A percentile compares a stretch with the other conserved stretches of the same genome.
Evolutionary conservation across 2,329 filamentous ascomycete genomes (phyloP).

Genomic region (Ceratocystis albifundus): DNA sequence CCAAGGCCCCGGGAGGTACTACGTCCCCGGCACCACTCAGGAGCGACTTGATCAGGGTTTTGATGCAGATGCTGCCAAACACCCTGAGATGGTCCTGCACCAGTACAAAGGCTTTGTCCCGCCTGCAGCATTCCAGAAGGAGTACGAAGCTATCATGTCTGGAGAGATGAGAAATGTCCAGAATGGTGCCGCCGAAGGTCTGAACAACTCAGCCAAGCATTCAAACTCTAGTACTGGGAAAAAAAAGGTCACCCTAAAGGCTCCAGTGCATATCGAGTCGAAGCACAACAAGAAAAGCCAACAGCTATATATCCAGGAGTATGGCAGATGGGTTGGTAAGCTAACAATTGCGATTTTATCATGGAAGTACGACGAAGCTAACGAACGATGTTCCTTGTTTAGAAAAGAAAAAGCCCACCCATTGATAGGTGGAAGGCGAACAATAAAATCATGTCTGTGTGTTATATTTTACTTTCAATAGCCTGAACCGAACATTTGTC

Average conservation of each 20-base stretch:
- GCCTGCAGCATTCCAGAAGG: neutral
- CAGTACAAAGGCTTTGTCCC: slow-evolving; percentile 9
- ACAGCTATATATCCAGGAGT: slow-evolving; percentile 1
- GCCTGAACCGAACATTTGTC: neutral
- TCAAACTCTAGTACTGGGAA: neutral
- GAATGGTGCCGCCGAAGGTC: neutral
- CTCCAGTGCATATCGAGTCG: slow-evolving; percentile 1
- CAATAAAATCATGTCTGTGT: neutral
- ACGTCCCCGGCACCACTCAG: neutral
- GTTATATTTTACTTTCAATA: neutral
- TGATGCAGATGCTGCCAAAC: neutral
- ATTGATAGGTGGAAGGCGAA: neutral
- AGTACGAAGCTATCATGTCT: neutral
- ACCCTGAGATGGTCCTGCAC: neutral
- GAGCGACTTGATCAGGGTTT: neutral
- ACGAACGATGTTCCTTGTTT: neutral
- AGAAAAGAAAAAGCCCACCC: neutral
- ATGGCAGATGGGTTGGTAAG: slow-evolving; percentile 9
- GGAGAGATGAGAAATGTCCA: neutral
- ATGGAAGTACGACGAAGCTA: neutral
- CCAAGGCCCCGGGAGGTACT: neutral
- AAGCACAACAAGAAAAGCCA: slow-evolving; percentile 5
- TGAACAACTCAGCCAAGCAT: neutral
- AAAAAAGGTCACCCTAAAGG: neutral
- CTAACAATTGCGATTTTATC: neutral